phyloP scores from a whole-genome alignment of 441 rosid genomes.

The Pelargonium myrrhifolium region DNA sequence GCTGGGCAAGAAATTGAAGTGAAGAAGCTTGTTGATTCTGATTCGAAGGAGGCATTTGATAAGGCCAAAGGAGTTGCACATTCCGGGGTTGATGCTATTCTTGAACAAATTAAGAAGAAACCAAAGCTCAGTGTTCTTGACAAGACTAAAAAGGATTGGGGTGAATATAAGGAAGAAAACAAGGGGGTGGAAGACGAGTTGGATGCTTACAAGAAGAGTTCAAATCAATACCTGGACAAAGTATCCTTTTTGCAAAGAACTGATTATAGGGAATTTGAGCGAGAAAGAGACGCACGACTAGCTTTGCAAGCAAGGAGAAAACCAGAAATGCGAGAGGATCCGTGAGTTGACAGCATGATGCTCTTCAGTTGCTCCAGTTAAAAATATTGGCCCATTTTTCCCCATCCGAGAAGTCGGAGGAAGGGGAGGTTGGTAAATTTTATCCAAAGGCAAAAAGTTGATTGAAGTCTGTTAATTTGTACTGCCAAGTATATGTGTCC shows the following conservation, averaged over 20 bases:
- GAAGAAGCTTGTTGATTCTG: conserved; percentile 63
- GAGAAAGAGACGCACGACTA: conserved; percentile 91
- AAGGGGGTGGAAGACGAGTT: conserved; percentile 76
- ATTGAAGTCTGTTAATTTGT: too few species aligned
- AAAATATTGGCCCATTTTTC: too few species aligned
- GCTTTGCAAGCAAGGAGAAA: conserved; percentile 68
- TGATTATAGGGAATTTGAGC: conserved; percentile 77
- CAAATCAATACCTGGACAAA: conserved; percentile 74
- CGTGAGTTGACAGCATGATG: conserved; percentile 16
- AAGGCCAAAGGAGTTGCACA: conserved; percentile 42
- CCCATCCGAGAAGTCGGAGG: too few species aligned
- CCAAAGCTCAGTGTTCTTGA: conserved; percentile 84
- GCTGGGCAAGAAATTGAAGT: conserved; percentile 78
- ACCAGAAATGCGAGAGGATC: conserved; percentile 52
- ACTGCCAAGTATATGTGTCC: too few species aligned
- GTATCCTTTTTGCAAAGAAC: conserved; percentile 71
- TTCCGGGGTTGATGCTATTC: conserved; percentile 78
- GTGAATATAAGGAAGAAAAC: conserved; percentile 83
- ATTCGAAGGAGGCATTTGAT: conserved; percentile 75
- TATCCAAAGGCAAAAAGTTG: too few species aligned
- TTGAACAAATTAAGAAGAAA: conserved; percentile 81
- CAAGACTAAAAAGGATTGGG: conserved; percentile 90
- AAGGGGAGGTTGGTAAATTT: too few species aligned
- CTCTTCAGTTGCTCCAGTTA: neutral
- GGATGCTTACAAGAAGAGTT: conserved; percentile 83